Percentiles rank a stretch among this genome's conserved stretches.
These are phyloP conservation scores for Trifolium repens DNA, from an alignment of 306 rosid species.

Conservation along the genomic window DNA sequence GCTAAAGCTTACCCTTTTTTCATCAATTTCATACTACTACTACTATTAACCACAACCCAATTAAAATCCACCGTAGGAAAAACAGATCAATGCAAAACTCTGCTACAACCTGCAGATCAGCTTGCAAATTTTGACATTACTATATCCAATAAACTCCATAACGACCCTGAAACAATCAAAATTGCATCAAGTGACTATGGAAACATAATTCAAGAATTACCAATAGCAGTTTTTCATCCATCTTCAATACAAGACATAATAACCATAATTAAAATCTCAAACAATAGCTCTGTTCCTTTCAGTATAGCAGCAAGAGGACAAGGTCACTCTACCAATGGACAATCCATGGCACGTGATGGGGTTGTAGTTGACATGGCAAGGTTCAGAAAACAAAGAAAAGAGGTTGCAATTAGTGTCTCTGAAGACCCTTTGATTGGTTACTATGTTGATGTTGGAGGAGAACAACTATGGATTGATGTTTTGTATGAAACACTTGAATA, in stretches of 20 bases:
- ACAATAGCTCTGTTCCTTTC: slow-evolving; percentile 55
- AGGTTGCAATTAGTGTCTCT: slow-evolving; percentile 39
- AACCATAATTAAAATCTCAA: slow-evolving; percentile 47
- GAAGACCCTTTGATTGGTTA: slow-evolving; percentile 43
- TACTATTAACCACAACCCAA: slow-evolving; percentile 45
- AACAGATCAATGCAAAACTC: slow-evolving; percentile 42
- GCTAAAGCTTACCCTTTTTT: slow-evolving; percentile 38
- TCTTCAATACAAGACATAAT: slow-evolving; percentile 59
- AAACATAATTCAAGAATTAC: slow-evolving; percentile 51
- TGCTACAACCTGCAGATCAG: slow-evolving; percentile 25
- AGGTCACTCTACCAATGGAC: slow-evolving; percentile 74
- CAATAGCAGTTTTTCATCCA: slow-evolving; percentile 65
- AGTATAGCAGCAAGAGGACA: slow-evolving; percentile 63
- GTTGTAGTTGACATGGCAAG: slow-evolving; percentile 68
- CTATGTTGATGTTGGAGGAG: slow-evolving; percentile 77
- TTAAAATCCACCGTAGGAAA: slow-evolving; percentile 50
- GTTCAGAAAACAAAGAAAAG: slow-evolving; percentile 39
- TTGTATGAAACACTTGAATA: slow-evolving; percentile 52
- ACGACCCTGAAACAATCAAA: slow-evolving; percentile 54
- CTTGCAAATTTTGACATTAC: neutral
- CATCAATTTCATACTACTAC: slow-evolving; percentile 38
- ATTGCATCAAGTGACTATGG: slow-evolving; percentile 72
- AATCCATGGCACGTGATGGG: slow-evolving; percentile 71
- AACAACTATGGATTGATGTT: slow-evolving; percentile 68
- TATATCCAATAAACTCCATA: slow-evolving; percentile 46